Conservation (phyloP, 2,329 filamentous ascomycete genomes). For the Rhynchosporium agropyri region DNA sequence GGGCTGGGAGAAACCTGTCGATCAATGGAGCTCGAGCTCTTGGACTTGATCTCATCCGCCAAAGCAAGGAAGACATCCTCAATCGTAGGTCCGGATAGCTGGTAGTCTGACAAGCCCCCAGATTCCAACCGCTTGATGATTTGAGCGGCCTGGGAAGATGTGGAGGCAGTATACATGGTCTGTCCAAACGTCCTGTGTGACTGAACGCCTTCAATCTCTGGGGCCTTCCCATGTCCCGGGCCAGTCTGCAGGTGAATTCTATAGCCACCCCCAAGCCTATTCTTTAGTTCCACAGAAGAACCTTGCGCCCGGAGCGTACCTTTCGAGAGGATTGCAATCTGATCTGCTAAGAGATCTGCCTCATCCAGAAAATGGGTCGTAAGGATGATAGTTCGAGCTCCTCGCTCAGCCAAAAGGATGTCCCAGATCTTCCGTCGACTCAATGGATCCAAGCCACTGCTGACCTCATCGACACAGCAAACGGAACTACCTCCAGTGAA, state of each 20-base stretch:
- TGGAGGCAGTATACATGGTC: slow-evolving; percentile 70
- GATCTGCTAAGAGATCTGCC: slow-evolving; percentile 84
- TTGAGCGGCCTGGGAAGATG: slow-evolving; percentile 69
- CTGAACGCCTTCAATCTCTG: slow-evolving; percentile 56
- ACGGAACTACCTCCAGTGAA: slow-evolving; percentile 85
- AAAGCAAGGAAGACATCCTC: slow-evolving; percentile 90
- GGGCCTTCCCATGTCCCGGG: slow-evolving; percentile 50
- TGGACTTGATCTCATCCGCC: slow-evolving; percentile 73
- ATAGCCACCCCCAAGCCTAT: slow-evolving; percentile 81
- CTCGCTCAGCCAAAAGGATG: slow-evolving; percentile 83
- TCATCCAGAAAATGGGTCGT: slow-evolving; percentile 96
- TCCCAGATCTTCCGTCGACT: slow-evolving; percentile 92
- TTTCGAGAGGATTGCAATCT: slow-evolving; percentile 85
- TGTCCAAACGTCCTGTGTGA: slow-evolving; percentile 68
- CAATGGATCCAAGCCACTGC: slow-evolving; percentile 83
- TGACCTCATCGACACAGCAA: slow-evolving; percentile 91
- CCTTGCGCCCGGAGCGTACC: slow-evolving; percentile 80
- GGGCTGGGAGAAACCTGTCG: slow-evolving; percentile 19
- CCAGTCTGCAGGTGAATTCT: slow-evolving; percentile 73
- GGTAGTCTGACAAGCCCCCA: slow-evolving; percentile 72
- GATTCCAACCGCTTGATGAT: slow-evolving; percentile 72
- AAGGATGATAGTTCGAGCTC: slow-evolving; percentile 77
- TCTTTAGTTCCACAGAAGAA: slow-evolving; percentile 83
- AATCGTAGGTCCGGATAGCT: slow-evolving; percentile 85
- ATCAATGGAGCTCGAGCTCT: slow-evolving; percentile 42